Percentiles rank a stretch among this genome's conserved stretches.
Conservation (phyloP, 2,329 filamentous ascomycete species). For the Aspergillus flavus region DNA sequence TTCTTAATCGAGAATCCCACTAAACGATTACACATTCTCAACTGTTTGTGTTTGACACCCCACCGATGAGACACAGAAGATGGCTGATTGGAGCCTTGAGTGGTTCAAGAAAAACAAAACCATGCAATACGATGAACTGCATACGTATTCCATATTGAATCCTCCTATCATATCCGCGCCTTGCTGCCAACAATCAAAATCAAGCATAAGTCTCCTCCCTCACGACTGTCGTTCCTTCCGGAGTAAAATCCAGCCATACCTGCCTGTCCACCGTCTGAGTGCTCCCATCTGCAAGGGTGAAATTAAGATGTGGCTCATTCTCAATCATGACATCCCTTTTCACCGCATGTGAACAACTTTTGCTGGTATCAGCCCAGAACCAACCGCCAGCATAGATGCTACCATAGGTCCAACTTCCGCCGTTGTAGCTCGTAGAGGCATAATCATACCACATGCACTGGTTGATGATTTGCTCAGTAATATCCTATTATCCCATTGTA, state of each 20-base stretch:
- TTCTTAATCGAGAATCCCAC: too few species aligned
- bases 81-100: too few species aligned
- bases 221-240: background rate
- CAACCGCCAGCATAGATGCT: conserved; percentile 13
- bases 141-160: too few species aligned
- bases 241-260: conserved; percentile 10
- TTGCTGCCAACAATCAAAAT: background rate
- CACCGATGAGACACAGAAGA: too few species aligned
- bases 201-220: conserved; percentile 8
- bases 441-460: conserved; percentile 16
- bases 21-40: too few species aligned
- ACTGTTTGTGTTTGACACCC: too few species aligned
- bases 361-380: conserved; percentile 14
- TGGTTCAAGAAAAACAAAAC: too few species aligned
- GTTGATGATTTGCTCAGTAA: conserved; percentile 15
- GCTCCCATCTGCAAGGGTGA: conserved; percentile 13
- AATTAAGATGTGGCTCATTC: conserved; percentile 2
- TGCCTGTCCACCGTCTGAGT: conserved; percentile 5
- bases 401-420: conserved; percentile 10
- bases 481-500: conserved; percentile 1
- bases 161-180: too few species aligned
- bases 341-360: conserved; percentile 9
- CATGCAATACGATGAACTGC: too few species aligned
- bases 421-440: conserved; percentile 10
- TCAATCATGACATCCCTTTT: conserved; percentile 5